Evolutionary conservation across 2,329 filamentous ascomycete species (phyloP).

Genomic region (Hymenoscyphus fraxineus): DNA sequence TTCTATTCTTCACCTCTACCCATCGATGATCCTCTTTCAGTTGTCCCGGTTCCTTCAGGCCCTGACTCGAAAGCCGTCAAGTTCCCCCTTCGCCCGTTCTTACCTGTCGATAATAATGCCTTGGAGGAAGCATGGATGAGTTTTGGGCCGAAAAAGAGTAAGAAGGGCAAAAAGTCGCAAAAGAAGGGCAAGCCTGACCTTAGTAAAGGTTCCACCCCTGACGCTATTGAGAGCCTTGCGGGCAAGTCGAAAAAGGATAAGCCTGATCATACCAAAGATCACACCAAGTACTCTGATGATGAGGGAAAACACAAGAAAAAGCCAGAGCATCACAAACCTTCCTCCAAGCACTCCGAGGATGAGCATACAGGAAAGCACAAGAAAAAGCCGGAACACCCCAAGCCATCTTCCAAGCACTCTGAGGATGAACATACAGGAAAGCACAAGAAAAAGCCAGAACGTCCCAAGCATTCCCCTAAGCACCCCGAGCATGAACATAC

Average conservation of each 20-base stretch:
- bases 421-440: neutral
- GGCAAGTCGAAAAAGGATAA: conserved; percentile 2
- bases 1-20: conserved; percentile 81
- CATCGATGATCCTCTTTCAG: conserved; percentile 84
- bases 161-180: conserved; percentile 39
- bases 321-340: neutral
- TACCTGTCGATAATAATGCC: conserved; percentile 71
- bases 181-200: conserved; percentile 30
- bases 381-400: neutral
- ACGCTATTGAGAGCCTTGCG: neutral
- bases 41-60: conserved; percentile 49
- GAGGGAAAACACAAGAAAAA: neutral
- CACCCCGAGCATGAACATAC: neutral
- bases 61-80: conserved; percentile 51
- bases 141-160: conserved; percentile 49
- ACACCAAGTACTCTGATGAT: too few species aligned
- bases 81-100: conserved; percentile 71
- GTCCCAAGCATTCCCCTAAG: too few species aligned
- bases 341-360: neutral
- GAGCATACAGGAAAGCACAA: neutral
- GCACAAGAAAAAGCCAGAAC: neutral
- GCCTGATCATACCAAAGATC: neutral
- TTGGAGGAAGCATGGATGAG: conserved; percentile 74
- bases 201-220: conserved; percentile 8
- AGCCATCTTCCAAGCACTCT: neutral